Conservation (phyloP, 2,329 filamentous ascomycete species). For the Colletotrichum acutatum region DNA sequence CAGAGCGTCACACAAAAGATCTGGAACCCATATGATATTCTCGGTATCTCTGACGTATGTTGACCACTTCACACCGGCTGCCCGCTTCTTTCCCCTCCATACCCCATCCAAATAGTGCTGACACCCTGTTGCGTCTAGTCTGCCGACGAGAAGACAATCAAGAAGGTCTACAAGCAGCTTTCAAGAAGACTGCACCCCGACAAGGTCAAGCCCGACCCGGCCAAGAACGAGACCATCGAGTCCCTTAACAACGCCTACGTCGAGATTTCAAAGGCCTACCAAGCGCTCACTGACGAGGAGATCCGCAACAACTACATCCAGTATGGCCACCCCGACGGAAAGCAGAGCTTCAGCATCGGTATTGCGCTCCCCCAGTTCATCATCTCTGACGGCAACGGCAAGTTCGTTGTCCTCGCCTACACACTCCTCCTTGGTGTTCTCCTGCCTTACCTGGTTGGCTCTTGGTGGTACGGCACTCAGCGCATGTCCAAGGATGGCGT, state of each 20-base stretch:
- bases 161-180: conserved; percentile 87
- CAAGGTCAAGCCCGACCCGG: conserved; percentile 84
- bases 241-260: conserved; percentile 89
- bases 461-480: conserved; percentile 99
- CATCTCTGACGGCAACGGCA: conserved; percentile 91
- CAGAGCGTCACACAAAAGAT: conserved; percentile 78
- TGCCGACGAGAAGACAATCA: conserved; percentile 89
- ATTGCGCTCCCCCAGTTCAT: conserved; percentile 96
- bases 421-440: conserved; percentile 88
- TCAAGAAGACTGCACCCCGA: conserved; percentile 92
- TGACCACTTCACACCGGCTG: not conserved
- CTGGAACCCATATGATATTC: conserved; percentile 97
- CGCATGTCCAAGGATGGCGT: conserved; percentile 93
- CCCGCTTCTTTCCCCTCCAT: not conserved
- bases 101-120: conserved; percentile 2
- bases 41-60: conserved; percentile 83
- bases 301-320: conserved; percentile 96
- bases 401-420: conserved; percentile 93
- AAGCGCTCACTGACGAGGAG: conserved; percentile 96
- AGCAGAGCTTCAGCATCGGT: conserved; percentile 97
- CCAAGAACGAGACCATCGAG: conserved; percentile 91
- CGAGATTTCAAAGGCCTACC: conserved; percentile 97
- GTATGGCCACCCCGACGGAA: conserved; percentile 96
- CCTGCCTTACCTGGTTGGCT: conserved; percentile 91
- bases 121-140: conserved; percentile 56